Base-by-base conservation (phyloP, 345 rosid genomes). In the Salix koriyanagi region DNA sequence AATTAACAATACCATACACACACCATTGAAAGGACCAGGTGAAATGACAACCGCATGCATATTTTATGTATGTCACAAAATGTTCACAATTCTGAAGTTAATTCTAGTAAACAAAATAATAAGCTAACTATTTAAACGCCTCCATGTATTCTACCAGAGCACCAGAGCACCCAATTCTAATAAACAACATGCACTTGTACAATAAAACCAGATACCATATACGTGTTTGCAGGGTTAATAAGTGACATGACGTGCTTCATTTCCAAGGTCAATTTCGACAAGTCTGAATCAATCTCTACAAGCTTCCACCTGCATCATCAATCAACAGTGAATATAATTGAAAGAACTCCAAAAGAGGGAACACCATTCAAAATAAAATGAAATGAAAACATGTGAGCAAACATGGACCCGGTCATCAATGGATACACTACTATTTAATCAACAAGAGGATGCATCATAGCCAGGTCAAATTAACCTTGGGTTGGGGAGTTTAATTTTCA, bases 201-300 rank as follows among this genome's bases (percentile, higher is more conserved):
- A 79, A 44, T 21, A 15, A 62, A 75, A 46, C 56, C 28, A 4
- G 25, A 25, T 89, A 93, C 99, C 97, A 96, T 93, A 85, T 91
- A 93, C 6, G 96, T 96, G 60, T 91, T 87, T 30, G 99, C 90
- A 75, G 99, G 98, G 84, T 84, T 83, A 71, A 96, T 93, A 73
- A 96, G 93, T 48, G 97, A 87, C 91, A 85, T 83, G 58, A 96
- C 94, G 73, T 83, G 91, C 86, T 90, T 90, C 83, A 78, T 88
- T 83, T 96, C 96, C 1, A 39, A 77, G 42, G 84, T 85, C 90
- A 93, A 83, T 69, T 84, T 87, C 67, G 96, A 86, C 72, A 93
- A 73, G 73, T 91, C 92, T 78, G 99, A 93, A 90, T 95, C 91
- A 67, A 91, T 89, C 85, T 90, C 93, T 36, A 95, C 89, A 75